phyloP scores from a whole-genome alignment of 2,329 filamentous ascomycete species.

The Zasmidium angulare region DNA sequence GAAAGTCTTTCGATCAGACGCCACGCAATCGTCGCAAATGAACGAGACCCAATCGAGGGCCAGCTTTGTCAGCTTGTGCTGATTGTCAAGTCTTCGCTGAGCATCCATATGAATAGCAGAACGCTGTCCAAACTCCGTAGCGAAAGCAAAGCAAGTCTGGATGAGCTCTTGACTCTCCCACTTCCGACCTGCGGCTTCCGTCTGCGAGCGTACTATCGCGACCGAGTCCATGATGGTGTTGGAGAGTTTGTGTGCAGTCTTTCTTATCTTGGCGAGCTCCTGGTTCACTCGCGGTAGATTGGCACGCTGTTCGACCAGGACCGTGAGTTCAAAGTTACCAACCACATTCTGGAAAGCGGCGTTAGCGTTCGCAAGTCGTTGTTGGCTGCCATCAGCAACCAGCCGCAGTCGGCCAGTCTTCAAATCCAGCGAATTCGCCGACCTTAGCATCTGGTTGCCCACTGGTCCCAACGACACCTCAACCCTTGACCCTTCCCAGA shows the following conservation, averaged over 20 bases:
- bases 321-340: conserved; percentile 79
- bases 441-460: conserved; percentile 66
- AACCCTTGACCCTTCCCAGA: conserved; percentile 74
- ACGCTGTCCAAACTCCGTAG: conserved; percentile 96
- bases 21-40: conserved; percentile 93
- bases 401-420: conserved; percentile 83
- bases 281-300: conserved; percentile 90
- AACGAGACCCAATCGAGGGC: conserved; percentile 97
- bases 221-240: conserved; percentile 99
- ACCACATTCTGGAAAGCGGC: conserved; percentile 76
- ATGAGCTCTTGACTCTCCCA: conserved; percentile 93
- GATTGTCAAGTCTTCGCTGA: conserved; percentile 95
- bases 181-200: conserved; percentile 53
- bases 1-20: conserved; percentile 92
- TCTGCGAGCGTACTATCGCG: conserved; percentile 85
- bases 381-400: conserved; percentile 82
- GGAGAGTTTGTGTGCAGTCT: conserved; percentile 91
- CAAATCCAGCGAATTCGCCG: conserved; percentile 69
- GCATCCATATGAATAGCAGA: conserved; percentile 94
- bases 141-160: conserved; percentile 96
- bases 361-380: conserved; percentile 75
- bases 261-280: conserved; percentile 89
- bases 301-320: conserved; percentile 87
- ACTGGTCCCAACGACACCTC: conserved; percentile 41
- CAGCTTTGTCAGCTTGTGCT: conserved; percentile 87